Base-by-base conservation (phyloP, 768 basidiomycete genomes). In the Lactarius pseudohatsudake region DNA sequence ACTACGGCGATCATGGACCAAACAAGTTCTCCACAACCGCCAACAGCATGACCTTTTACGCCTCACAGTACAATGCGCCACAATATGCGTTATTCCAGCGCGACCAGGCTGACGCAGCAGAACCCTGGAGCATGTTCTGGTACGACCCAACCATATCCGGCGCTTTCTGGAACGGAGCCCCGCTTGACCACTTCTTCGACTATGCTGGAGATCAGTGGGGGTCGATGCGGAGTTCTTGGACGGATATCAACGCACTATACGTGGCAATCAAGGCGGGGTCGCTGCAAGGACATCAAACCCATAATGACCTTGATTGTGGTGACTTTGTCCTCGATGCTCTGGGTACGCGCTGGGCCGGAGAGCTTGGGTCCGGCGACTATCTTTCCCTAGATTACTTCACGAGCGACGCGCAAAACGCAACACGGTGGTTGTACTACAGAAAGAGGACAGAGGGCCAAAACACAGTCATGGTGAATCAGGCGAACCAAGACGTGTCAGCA, bases 381-480 rank as follows among this genome's bases (percentile, higher is more conserved):
- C 76, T 84, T 43, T 80, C 93, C 2, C 73, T 77, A 2, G 81
- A 82, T 43, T 98, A 98, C 80, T 99, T 99, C 81, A 79, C 76
- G 36, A 85, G 75, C 64, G 93, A 92, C 70, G 74, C 76, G 0
- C 94, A 96, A 75, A 78, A 81, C 66, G 83, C 87, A 57, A 75
- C 79, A 28, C 84, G 96, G 62, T 98, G 95, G 96, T 72, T 84
- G 68, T 98, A 97, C 80, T 99, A 97, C 82, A 85, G 96, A 75
- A 98, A 96, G 82, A 86, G 88, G 79, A 97, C 96, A 4, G 94
- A 96, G 77, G 97, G 97, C 2, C 97, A 99, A 80, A 99, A 98
- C 81, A 95, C 94, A 6, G 81, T 99, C 69, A 73, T 96, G 61
- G 82, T 98, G 70, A 83, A 83, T 71, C 79, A 80, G 68, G 74